These are phyloP conservation scores for Phytopythium kandeliae DNA, from an alignment of 352 stramenopile species.

Conservation along the genomic window DNA sequence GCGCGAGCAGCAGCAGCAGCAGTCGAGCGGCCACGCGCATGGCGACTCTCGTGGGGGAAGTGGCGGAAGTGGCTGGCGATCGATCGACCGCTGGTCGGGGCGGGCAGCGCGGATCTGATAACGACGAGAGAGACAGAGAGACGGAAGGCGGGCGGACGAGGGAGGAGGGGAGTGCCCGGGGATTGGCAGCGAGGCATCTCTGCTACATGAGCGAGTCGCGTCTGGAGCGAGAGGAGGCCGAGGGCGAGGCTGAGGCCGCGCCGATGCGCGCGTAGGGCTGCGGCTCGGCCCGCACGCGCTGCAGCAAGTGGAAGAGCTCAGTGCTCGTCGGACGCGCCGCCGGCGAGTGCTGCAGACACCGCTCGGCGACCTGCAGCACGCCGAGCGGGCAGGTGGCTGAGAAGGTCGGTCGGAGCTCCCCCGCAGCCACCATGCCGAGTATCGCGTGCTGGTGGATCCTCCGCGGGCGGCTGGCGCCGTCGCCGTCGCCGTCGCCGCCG, in stretches of 20 bases:
- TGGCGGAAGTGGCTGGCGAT: too few relatives aligned
- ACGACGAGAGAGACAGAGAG: too few relatives aligned
- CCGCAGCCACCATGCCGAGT: conserved; percentile 45
- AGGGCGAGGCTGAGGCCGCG: background rate
- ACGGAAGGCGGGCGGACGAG: too few relatives aligned
- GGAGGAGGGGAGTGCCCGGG: too few relatives aligned
- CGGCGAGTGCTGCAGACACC: conserved; percentile 43
- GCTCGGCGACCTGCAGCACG: conserved; percentile 44
- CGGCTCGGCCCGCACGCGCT: conserved; percentile 26
- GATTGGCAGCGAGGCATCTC: background rate
- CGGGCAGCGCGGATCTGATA: too few relatives aligned
- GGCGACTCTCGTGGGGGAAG: too few relatives aligned
- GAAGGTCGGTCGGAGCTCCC: conserved; percentile 43
- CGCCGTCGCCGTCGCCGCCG: conserved; percentile 7
- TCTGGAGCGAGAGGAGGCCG: background rate
- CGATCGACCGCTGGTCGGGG: too few relatives aligned
- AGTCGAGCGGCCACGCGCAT: too few relatives aligned
- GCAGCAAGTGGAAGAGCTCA: conserved; percentile 44
- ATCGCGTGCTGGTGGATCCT: conserved; percentile 43
- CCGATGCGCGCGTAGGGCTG: conserved; percentile 1
- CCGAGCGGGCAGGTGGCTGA: conserved; percentile 34
- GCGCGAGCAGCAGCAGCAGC: background rate
- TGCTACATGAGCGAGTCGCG: conserved; percentile 2
- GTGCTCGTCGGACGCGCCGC: conserved; percentile 41
- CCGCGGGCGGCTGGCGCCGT: conserved; percentile 1